Base-by-base conservation (phyloP, 2,329 filamentous ascomycete genomes). In the Aspergillus tamarii region DNA sequence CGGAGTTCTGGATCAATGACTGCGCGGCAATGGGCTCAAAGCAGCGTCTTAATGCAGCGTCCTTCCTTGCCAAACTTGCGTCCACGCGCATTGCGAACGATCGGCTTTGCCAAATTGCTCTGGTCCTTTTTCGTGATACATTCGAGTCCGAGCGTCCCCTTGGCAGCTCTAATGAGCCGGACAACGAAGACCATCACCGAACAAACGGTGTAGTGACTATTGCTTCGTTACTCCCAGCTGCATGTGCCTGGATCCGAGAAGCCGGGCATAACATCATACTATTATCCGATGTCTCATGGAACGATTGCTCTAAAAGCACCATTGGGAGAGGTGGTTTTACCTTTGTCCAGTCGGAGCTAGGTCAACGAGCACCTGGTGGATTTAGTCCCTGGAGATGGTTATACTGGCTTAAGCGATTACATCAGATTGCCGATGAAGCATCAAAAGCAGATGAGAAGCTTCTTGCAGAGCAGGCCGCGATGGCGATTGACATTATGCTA, bases 321-420 rank as follows among this genome's bases (percentile, higher is more conserved):
- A 67, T 72, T 16, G 50, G 65, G 28, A 57, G 60, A 34, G 65
- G 67, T 57, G 70, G 70, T 4, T 21, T 52, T 32, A n/a, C 30
- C 5, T 73, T 73, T 43, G 8, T 69, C 21, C 32, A 69, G 50
- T 73, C 71, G 0, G 70, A 70, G 39, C 63, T 73, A 4, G 72
- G 71, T 9, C 58, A 66, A 60, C 71, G 67, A 62, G 59, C 69
- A 43, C 67, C 67, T 7, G 30, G 54, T 61, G 71, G 70, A 55
- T 71, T 73, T 48, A 62, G 63, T 8, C 70, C 69, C 14, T 73
- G 68, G 71, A 69, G 72, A 67, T 73, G 59, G 9, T 62, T 73
- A 63, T 73, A 61, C 65, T 73, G 72, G 72, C 56, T 73, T 4
- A 73, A 70, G 64, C 65, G 69, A 54, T 60, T 73, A 5, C 68